Percentiles rank a stretch among this genome's conserved stretches.
phyloP scores from a whole-genome alignment of 108 stramenopile genomes.

The Asterionellopsis glacialis region DNA sequence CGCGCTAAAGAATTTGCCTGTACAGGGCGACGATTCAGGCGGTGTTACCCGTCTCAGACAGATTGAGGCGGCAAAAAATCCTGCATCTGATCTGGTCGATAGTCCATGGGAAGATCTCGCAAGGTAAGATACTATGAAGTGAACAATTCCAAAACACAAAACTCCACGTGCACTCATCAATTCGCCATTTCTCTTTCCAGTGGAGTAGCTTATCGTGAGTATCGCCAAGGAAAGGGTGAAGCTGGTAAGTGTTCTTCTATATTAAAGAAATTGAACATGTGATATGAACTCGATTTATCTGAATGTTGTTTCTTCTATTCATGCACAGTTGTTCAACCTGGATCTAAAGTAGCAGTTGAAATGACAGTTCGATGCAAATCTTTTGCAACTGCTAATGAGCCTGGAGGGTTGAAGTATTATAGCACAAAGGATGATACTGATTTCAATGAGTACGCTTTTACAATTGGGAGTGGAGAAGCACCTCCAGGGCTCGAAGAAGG shows the following conservation, averaged over 20 bases:
- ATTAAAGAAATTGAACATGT: too few species aligned
- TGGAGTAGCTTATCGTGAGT: slow-evolving; percentile 61
- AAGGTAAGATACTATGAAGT: too few species aligned
- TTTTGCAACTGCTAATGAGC: slow-evolving; percentile 66
- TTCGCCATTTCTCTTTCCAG: neutral
- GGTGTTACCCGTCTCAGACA: slow-evolving; percentile 43
- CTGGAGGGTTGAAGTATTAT: slow-evolving; percentile 71
- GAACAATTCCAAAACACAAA: too few species aligned
- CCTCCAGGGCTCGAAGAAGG: slow-evolving; percentile 61
- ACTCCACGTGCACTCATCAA: too few species aligned
- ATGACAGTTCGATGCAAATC: slow-evolving; percentile 73
- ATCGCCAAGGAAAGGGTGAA: slow-evolving; percentile 61
- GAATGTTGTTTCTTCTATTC: too few species aligned
- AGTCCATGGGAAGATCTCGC: slow-evolving; percentile 52
- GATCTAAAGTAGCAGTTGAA: slow-evolving; percentile 69
- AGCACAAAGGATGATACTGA: slow-evolving; percentile 63
- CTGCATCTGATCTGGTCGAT: slow-evolving; percentile 46
- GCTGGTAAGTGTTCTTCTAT: slow-evolving; percentile 12
- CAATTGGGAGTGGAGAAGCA: slow-evolving; percentile 48
- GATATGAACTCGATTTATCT: too few species aligned
- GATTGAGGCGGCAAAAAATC: slow-evolving; percentile 41
- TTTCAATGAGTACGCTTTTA: slow-evolving; percentile 52
- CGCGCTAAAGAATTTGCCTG: slow-evolving; percentile 36
- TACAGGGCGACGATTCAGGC: slow-evolving; percentile 62
- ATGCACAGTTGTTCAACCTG: slow-evolving; percentile 25